Base-by-base conservation (phyloP, 148 eudicot species). In the Euryodendron excelsum region DNA sequence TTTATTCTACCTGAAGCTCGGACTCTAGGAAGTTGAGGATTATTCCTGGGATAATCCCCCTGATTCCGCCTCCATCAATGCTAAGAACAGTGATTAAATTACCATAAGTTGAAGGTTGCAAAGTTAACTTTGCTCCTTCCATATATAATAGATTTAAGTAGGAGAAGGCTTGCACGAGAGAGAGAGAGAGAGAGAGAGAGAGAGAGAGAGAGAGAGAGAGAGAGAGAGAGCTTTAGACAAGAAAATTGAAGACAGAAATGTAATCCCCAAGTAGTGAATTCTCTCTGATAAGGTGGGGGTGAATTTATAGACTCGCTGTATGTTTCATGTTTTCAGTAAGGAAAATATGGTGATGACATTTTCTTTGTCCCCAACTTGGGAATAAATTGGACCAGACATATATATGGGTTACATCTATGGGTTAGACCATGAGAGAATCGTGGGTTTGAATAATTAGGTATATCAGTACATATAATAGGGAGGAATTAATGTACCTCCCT, bases 11-110 rank as follows among this genome's bases (percentile, higher is more conserved):
- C 82, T 85, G 87, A 47, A 81, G 84, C 34, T 85, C 80, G 34
- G 61, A 37, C 69, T 85, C 87, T 36, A 85, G 67, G 47, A 78
- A 81, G 61, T 71, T 44, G 33, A 85, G 80, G 39, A 85, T 76
- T 23, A 59, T 31, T 2, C 78, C 81, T 2, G 85, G 85, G 52
- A 85, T 82, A 41, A 85, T 75, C 62, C 87, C 87, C 72, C 82
- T 80, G 11, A 85, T 77, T 4, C 85, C 87, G 8, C 87, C 87
- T 34, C 87, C 87, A 59, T 85, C 87, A 33, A 85, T 79, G 73
- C 85, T 85, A 7, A 85, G 87, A 67, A 85, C 34, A 5, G 85
- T 82, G 50, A 85, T 79, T 15, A 85, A 31, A 14, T 55, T 8
- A 21, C 60, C 60, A 21, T 55, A 2, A 55, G 60, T 55, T 21